Percentiles rank a stretch among this genome's conserved stretches.
Conservation (phyloP, 768 basidiomycete species). For the Phanerodontia chrysosporium region DNA sequence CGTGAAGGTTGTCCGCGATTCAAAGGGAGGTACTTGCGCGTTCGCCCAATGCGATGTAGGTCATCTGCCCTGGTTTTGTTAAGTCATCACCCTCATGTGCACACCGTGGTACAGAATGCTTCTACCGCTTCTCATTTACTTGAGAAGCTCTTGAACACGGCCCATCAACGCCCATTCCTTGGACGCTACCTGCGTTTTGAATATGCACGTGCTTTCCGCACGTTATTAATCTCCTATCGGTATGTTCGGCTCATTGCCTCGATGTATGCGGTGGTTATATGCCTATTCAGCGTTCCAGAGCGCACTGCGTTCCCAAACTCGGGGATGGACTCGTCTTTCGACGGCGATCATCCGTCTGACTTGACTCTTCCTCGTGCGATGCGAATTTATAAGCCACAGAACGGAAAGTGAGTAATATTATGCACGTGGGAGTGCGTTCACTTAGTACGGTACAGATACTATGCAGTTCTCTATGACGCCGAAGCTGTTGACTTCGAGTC, state of each 20-base stretch:
- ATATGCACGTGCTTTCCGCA: constrained; percentile 69
- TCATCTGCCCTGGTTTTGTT: neutral
- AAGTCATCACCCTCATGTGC: neutral
- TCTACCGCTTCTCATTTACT: constrained; percentile 55
- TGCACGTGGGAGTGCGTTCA: neutral
- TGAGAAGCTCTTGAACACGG: constrained; percentile 47
- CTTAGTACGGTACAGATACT: neutral
- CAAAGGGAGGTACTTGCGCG: constrained; percentile 75
- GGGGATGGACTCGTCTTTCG: constrained; percentile 4
- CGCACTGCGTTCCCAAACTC: constrained; percentile 2
- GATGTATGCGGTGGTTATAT: too few species aligned
- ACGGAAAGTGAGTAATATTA: constrained; percentile 42
- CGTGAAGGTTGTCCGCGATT: constrained; percentile 69
- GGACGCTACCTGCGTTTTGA: constrained; percentile 76
- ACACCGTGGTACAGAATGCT: constrained; percentile 49
- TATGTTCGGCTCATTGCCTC: too few species aligned
- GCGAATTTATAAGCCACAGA: constrained; percentile 50
- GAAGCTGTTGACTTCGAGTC: constrained; percentile 36
- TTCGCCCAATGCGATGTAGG: constrained; percentile 83
- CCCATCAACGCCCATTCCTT: constrained; percentile 56
- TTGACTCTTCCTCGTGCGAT: constrained; percentile 37
- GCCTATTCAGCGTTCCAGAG: neutral
- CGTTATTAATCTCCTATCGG: constrained; percentile 75
- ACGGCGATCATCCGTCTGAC: neutral
- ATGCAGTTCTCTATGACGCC: constrained; percentile 39